Conservation (phyloP, 176 grass and related monocot species). For the Zea luxurians region DNA sequence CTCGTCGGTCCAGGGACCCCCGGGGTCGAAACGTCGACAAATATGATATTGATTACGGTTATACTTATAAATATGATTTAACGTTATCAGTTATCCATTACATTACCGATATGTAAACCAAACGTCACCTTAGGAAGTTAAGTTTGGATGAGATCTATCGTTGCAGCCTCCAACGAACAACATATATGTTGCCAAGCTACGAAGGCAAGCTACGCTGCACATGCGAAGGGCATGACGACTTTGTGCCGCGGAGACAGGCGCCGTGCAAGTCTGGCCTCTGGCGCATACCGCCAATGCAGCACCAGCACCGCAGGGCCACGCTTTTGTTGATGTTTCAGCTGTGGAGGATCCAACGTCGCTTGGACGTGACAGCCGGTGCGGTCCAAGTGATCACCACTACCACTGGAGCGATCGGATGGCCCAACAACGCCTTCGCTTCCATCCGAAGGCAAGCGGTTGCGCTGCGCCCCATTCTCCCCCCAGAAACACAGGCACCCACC, state of each 20-base stretch:
- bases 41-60: too few relatives aligned
- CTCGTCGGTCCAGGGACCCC: too few relatives aligned
- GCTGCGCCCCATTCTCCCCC: background rate
- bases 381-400: background rate
- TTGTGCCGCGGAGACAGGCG: background rate
- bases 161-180: too few relatives aligned
- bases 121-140: too few relatives aligned
- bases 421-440: conserved; percentile 11
- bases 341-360: conserved; percentile 1
- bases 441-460: background rate
- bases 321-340: background rate
- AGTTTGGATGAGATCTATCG: too few relatives aligned
- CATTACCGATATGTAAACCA: too few relatives aligned
- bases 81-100: too few relatives aligned
- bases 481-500: background rate
- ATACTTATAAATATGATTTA: too few relatives aligned
- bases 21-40: too few relatives aligned
- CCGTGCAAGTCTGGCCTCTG: conserved; percentile 23
- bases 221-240: conserved; percentile 3
- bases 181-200: background rate
- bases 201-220: background rate
- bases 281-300: background rate
- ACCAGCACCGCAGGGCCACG: background rate
- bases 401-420: background rate
- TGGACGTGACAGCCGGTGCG: background rate